A percentile compares a stretch with the other conserved stretches of the same genome.
Evolutionary conservation across 495 filamentous ascomycete species (phyloP).

Genomic region (Paragyromitra xinjiangensis): DNA sequence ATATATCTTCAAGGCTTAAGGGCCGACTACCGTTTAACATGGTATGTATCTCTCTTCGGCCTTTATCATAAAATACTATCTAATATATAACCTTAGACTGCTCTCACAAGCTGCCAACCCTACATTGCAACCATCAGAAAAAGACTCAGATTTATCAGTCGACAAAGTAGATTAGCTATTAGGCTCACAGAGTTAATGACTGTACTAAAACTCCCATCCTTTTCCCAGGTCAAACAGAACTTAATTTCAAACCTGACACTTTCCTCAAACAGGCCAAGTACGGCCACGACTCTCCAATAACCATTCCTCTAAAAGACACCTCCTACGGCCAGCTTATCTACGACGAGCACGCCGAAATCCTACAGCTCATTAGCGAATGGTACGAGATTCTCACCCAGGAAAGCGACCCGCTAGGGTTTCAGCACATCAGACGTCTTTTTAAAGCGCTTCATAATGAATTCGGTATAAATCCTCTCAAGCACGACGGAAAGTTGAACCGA

Average conservation of each 20-base stretch:
- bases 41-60: background rate
- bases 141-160: background rate
- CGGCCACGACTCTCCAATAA: background rate
- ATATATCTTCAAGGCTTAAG: background rate
- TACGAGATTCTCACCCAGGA: background rate
- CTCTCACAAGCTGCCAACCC: background rate
- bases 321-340: background rate
- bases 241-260: background rate
- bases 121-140: background rate
- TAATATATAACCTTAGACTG: background rate
- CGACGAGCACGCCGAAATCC: background rate
- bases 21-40: background rate
- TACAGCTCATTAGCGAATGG: background rate
- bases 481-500: background rate
- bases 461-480: background rate
- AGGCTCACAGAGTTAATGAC: background rate
- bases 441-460: background rate
- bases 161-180: background rate
- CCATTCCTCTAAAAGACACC: background rate
- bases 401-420: background rate
- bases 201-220: background rate
- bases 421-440: background rate
- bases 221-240: background rate
- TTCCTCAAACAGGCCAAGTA: background rate
- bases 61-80: background rate